Evolutionary conservation across 805 yeast genomes (phyloP).

Genomic region (Metschnikowia lunata): DNA sequence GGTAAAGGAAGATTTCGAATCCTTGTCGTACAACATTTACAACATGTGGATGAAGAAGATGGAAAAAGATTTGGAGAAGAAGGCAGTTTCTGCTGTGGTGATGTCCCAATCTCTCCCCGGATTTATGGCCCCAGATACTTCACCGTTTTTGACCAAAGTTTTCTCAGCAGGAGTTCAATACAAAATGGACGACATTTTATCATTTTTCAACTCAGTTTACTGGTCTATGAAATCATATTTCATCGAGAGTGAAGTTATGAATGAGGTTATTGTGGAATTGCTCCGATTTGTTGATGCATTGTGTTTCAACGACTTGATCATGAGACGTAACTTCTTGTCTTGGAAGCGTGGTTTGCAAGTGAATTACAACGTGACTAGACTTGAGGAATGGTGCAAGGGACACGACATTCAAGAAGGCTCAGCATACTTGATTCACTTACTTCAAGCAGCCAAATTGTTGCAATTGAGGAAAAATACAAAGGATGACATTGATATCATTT

Average conservation of each 20-base stretch:
- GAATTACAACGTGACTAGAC: slow-evolving; percentile 91
- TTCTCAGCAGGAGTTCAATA: slow-evolving; percentile 67
- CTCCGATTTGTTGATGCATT: slow-evolving; percentile 84
- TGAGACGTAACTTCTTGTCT: slow-evolving; percentile 89
- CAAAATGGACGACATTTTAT: slow-evolving; percentile 91
- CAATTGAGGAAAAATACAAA: slow-evolving; percentile 87
- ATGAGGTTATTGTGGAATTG: slow-evolving; percentile 78
- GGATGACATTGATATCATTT: slow-evolving; percentile 86
- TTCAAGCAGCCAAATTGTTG: slow-evolving; percentile 88
- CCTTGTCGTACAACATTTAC: slow-evolving; percentile 87
- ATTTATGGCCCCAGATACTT: slow-evolving; percentile 78
- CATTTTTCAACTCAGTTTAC: slow-evolving; percentile 83
- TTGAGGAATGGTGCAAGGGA: slow-evolving; percentile 97
- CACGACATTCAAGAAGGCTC: slow-evolving; percentile 89
- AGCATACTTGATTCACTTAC: slow-evolving; percentile 74
- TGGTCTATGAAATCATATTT: slow-evolving; percentile 92
- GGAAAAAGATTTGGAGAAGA: slow-evolving; percentile 85
- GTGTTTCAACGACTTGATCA: slow-evolving; percentile 91
- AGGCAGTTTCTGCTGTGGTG: slow-evolving; percentile 92
- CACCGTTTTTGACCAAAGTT: slow-evolving; percentile 79
- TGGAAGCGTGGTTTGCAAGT: slow-evolving; percentile 98
- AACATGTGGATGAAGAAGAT: slow-evolving; percentile 96
- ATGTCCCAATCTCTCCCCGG: slow-evolving; percentile 95
- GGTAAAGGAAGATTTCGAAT: slow-evolving; percentile 90
- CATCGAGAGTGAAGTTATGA: slow-evolving; percentile 78